Evolutionary conservation across 495 filamentous ascomycete genomes (phyloP).

Genomic region (Neurospora sp.): DNA sequence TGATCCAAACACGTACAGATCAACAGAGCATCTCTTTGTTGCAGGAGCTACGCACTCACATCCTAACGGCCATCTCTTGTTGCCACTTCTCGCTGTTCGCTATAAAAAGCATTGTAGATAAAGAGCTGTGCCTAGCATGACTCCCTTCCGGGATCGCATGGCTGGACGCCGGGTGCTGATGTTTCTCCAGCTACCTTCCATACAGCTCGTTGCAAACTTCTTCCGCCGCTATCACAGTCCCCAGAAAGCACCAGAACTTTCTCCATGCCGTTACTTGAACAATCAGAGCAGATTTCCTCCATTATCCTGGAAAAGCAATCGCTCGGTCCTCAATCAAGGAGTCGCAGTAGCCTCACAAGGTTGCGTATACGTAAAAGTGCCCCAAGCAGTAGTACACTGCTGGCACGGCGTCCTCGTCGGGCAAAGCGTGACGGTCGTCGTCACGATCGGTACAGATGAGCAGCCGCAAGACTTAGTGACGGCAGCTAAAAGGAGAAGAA

Average conservation of each 20-base stretch:
- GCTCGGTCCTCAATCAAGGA: not conserved
- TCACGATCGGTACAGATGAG: constrained; percentile 2
- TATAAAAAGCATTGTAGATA: too few relatives aligned
- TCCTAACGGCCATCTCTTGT: too few relatives aligned
- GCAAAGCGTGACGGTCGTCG: constrained; percentile 12
- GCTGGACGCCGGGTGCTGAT: not conserved
- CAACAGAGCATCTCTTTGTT: too few relatives aligned
- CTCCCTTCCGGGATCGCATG: not conserved
- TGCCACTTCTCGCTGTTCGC: too few relatives aligned
- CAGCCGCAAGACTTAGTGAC: constrained; percentile 16
- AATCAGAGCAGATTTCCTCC: too few relatives aligned
- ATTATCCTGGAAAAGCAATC: too few relatives aligned
- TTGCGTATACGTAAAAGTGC: not conserved
- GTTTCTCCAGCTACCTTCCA: not conserved
- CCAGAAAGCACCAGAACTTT: not conserved
- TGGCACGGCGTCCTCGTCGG: constrained; percentile 7
- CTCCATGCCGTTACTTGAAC: not conserved
- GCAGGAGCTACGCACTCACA: too few relatives aligned
- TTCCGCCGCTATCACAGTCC: too few relatives aligned
- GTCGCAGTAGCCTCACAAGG: not conserved
- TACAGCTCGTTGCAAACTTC: too few relatives aligned
- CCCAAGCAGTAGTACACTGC: constrained; percentile 11
- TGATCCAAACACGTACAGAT: not conserved
- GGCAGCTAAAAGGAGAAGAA: not conserved
- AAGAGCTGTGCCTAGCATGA: not conserved